phyloP scores from a whole-genome alignment of 768 basidiomycete species.

The Infundibulicybe gibba region DNA sequence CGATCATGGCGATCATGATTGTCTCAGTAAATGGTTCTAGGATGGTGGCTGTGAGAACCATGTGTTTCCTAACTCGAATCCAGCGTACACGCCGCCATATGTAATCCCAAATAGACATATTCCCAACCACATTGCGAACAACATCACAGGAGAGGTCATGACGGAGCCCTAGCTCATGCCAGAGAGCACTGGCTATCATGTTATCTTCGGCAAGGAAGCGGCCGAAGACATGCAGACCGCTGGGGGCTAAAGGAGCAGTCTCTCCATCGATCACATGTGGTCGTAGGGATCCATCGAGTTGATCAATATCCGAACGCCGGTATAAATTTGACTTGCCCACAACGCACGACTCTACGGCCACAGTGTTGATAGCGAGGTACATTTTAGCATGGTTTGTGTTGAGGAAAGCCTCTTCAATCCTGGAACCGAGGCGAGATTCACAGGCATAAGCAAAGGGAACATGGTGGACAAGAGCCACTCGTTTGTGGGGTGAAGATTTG shows the following conservation, averaged over 20 bases:
- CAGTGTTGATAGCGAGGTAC: conserved; percentile 91
- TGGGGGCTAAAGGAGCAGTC: conserved; percentile 20
- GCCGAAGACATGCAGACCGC: conserved; percentile 77
- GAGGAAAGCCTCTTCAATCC: conserved; percentile 89
- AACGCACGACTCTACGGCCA: conserved; percentile 91
- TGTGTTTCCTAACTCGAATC: conserved; percentile 95
- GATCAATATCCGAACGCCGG: conserved; percentile 82
- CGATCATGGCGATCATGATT: conserved; percentile 65
- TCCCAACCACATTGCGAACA: conserved; percentile 83
- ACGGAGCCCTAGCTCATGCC: conserved; percentile 87
- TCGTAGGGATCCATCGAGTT: conserved; percentile 63
- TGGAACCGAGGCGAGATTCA: conserved; percentile 69
- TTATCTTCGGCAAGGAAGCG: conserved; percentile 96
- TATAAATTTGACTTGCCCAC: conserved; percentile 97
- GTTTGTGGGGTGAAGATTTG: conserved; percentile 23
- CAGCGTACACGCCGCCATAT: conserved; percentile 88
- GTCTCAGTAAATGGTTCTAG: conserved; percentile 93
- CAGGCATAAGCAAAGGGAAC: conserved; percentile 84
- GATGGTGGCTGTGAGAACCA: conserved; percentile 84
- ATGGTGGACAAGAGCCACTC: conserved; percentile 89
- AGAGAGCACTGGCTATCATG: conserved; percentile 89
- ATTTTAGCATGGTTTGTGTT: conserved; percentile 98
- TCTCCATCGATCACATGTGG: conserved; percentile 24
- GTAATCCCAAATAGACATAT: conserved; percentile 83
- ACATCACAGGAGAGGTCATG: conserved; percentile 92